Percentiles rank a stretch among this genome's conserved stretches.
phyloP scores from a whole-genome alignment of 164 flowering plant genomes.

The Chloranthus sessilifolius region DNA sequence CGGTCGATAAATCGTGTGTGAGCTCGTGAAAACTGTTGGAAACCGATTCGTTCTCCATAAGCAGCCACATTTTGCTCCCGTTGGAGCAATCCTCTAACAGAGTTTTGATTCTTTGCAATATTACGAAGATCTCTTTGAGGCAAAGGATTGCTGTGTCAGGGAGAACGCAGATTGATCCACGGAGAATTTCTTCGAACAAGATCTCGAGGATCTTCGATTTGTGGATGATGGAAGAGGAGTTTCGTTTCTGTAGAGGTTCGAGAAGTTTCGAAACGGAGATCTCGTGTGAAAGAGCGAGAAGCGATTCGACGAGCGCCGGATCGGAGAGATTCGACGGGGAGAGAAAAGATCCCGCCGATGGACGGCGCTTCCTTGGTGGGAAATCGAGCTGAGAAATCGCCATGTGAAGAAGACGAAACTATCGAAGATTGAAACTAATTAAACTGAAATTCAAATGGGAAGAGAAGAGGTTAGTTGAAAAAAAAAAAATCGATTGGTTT shows the following conservation, averaged over 20 bases:
- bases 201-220: slow-evolving; percentile 39
- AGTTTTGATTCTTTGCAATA: slow-evolving; percentile 49
- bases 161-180: slow-evolving; percentile 5
- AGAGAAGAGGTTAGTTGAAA: not conserved
- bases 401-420: too few species aligned
- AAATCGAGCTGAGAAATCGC: slow-evolving; percentile 41
- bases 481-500: not conserved
- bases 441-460: too few species aligned
- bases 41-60: slow-evolving; percentile 36
- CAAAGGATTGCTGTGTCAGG: slow-evolving; percentile 52
- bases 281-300: slow-evolving; percentile 41
- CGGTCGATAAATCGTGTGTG: slow-evolving; percentile 54
- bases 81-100: slow-evolving; percentile 45
- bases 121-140: slow-evolving; percentile 65
- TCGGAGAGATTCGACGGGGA: slow-evolving; percentile 43
- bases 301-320: slow-evolving; percentile 46
- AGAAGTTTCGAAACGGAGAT: slow-evolving; percentile 38
- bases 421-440: too few species aligned
- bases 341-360: slow-evolving; percentile 46
- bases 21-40: slow-evolving; percentile 51
- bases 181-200: slow-evolving; percentile 54
- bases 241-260: slow-evolving; percentile 28
- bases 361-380: slow-evolving; percentile 54
- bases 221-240: slow-evolving; percentile 40
- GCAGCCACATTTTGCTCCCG: slow-evolving; percentile 56